Base-by-base conservation (phyloP, 2,329 filamentous ascomycete species). In the Davidsoniella neocaledoniae region DNA sequence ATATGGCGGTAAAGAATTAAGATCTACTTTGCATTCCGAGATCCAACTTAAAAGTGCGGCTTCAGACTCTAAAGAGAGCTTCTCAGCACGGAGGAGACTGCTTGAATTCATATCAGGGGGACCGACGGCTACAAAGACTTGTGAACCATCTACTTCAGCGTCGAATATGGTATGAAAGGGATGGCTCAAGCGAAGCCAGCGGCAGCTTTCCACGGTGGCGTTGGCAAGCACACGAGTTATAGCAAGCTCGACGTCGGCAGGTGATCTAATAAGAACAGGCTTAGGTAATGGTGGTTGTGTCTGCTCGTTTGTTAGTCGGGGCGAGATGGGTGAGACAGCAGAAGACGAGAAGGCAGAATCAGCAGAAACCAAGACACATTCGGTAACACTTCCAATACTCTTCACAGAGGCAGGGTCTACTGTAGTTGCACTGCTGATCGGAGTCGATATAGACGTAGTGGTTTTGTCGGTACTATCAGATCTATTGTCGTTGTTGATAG, bases 201-300 rank as follows among this genome's bases (percentile, higher is more conserved):
- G 51, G 39, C 48, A 53, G 25, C 59, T 58, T 25, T 61, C 56
- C 49, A 70, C 56, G 21, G 56, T 58, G 36, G 59, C 55, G 47
- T 60, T 56, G 42, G 63, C 61, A 21, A 65, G 48, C 51, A 59
- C 54, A 58, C 56, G 54, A 53, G 56, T 60, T 53, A 71, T 60
- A 46, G 65, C 59, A 19, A 60, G 57, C 58, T 61, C 60, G 5
- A 53, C 51, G 44, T 53, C 51, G 48, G 43, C 17, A 8, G 50
- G n/a, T n/a, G 51, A 53, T 43, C 44, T 53, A 43, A 53, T 53
- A 4, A 50, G 44, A 10, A 53, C 43, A 7, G 48, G 47, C n/a
- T 48, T 39, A 26, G 48, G 23, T 10, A 39, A 23, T 12, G 26
- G 29, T 10, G 36, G 12, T 17, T 14, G 21, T 25, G 43, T 6